Base-by-base conservation (phyloP, 768 basidiomycete genomes). In the Harrya chromipes region DNA sequence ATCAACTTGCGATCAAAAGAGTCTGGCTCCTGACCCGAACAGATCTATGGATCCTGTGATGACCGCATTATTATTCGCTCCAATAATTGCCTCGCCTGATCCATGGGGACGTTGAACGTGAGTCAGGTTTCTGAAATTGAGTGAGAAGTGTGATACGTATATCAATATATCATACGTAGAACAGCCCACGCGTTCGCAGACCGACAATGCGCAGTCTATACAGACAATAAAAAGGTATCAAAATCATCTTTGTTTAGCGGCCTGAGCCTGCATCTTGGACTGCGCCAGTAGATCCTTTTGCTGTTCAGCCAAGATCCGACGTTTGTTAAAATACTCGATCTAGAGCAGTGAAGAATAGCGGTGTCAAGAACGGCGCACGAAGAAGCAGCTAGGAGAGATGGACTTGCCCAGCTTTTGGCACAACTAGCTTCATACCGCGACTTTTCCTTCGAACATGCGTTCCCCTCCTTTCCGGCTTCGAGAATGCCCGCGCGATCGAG, bases 251-350 rank as follows among this genome's bases (percentile, higher is more conserved):
- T 58, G 59, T 26, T 65, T 64, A n/a, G 63, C 59, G 10, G 66
- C 58, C 34, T 65, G 55, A 12, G 72, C 66, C 56, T 76, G 77
- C 16, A 43, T 61, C 39, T 68, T 67, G 20, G 70, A 70, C 50
- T 74, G 74, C 6, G 79, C 79, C 26, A 90, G 76, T 46, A 85
- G 72, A 35, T 83, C 81, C 60, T 85, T 88, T 68, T 91, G 90
- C 49, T 83, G 81, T 52, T 87, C 88, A 9, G 82, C 87, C 44
- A 94, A 79, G 31, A 90, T 80, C 46, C 94, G 78, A 31, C 93
- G 82, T 65, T 91, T 88, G 72, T 97, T 95, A 63, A 97, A 97
- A 67, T 97, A 95, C 23, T 90, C 89, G 59, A 97, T 85, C 94
- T 97, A 57, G 29, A 53, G 36, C 10, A 10, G 35, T 11, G 24